These are phyloP conservation scores for Diaporthe helianthi DNA, from an alignment of 2,329 filamentous ascomycete genomes.

Conservation along the genomic window DNA sequence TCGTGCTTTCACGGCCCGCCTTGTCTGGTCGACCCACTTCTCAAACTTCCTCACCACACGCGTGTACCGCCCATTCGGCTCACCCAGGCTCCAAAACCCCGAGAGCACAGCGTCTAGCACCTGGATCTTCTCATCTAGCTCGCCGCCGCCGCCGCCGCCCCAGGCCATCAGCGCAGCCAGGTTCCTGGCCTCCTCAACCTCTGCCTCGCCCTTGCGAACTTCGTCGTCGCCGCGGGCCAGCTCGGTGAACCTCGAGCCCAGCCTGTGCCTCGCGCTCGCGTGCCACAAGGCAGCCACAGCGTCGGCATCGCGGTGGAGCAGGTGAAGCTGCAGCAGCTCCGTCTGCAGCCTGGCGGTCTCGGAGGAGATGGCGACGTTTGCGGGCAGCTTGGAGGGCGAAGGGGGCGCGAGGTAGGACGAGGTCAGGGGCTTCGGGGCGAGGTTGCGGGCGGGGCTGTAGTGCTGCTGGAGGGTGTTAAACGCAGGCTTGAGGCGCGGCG, in stretches of 20 bases:
- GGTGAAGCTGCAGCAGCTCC: slow-evolving; percentile 69
- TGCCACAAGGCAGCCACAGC: slow-evolving; percentile 58
- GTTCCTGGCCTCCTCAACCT: slow-evolving; percentile 58
- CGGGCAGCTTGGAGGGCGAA: slow-evolving; percentile 66
- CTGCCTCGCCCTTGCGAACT: slow-evolving; percentile 48
- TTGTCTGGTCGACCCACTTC: slow-evolving; percentile 59
- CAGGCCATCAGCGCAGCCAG: slow-evolving; percentile 60
- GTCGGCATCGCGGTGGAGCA: slow-evolving; percentile 64
- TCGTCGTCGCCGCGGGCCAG: slow-evolving; percentile 46
- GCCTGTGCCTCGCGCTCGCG: slow-evolving; percentile 58
- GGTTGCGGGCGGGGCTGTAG: slow-evolving; percentile 68
- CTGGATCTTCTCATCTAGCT: slow-evolving; percentile 64
- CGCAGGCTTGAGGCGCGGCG: slow-evolving; percentile 55
- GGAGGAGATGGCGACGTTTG: slow-evolving; percentile 64
- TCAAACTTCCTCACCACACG: slow-evolving; percentile 65
- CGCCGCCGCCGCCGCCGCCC: slow-evolving; percentile 47
- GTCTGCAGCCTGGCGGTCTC: slow-evolving; percentile 67
- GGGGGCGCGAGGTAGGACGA: slow-evolving; percentile 64
- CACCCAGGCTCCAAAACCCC: slow-evolving; percentile 64
- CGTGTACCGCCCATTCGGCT: slow-evolving; percentile 62
- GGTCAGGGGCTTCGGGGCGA: slow-evolving; percentile 67
- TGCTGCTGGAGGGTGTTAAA: slow-evolving; percentile 72
- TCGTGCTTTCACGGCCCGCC: slow-evolving; percentile 55
- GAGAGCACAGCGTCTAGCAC: slow-evolving; percentile 62
- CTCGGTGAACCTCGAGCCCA: slow-evolving; percentile 54